phyloP scores from a whole-genome alignment of 208 protist species.

The Leishmania gerbilli region DNA sequence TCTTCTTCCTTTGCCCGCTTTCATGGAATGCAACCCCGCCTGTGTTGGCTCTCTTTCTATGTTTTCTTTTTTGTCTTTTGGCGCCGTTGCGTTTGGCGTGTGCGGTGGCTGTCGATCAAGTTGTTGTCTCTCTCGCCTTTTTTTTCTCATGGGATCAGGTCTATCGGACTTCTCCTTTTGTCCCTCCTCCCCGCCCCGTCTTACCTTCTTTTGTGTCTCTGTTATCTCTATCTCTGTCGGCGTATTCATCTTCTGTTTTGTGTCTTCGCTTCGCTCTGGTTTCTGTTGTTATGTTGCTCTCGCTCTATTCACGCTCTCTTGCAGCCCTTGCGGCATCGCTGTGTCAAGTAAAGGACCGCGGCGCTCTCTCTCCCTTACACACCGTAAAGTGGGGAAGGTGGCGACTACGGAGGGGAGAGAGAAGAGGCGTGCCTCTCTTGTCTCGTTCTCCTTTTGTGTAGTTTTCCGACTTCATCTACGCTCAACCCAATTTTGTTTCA shows the following conservation, averaged over 20 bases:
- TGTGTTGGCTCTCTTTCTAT: not conserved
- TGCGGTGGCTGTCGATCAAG: not conserved
- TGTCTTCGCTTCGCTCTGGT: not conserved
- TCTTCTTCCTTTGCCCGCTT: not conserved
- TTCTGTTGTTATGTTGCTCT: not conserved
- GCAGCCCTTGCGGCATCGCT: conserved; percentile 3
- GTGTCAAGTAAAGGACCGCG: not conserved
- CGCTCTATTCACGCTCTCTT: not conserved
- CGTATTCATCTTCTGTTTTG: not conserved
- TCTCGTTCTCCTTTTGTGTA: too few relatives aligned
- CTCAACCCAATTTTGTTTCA: not conserved
- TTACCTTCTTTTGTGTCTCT: not conserved
- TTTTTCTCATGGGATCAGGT: too few relatives aligned
- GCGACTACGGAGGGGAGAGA: not conserved
- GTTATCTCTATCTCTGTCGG: not conserved
- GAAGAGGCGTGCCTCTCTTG: not conserved
- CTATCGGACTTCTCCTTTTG: not conserved
- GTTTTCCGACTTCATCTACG: not conserved
- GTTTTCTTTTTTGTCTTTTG: not conserved
- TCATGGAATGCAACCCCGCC: not conserved
- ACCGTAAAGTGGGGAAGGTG: not conserved
- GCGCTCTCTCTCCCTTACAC: not conserved
- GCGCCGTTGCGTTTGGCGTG: not conserved
- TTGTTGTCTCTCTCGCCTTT: not conserved
- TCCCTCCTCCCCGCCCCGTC: not conserved